Evolutionary conservation across 2,329 filamentous ascomycete genomes (phyloP), one percentile per base, ranked within the genome.

Genomic region (Fusarium sp.): DNA sequence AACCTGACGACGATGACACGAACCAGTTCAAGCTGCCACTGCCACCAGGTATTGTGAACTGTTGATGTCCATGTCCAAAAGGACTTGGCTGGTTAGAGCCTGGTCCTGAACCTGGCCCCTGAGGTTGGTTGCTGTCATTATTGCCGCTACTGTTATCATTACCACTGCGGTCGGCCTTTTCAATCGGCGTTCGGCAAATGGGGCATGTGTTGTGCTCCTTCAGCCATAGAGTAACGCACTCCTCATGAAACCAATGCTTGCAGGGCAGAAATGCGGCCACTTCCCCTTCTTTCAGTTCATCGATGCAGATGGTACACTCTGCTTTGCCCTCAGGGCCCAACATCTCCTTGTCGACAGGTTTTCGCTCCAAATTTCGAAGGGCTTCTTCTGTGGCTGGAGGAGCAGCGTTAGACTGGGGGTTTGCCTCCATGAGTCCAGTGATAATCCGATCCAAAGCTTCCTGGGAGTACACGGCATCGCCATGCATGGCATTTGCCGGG

Each of bases 291-390:
- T 88, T 85, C 66, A 97, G 91, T 28, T 92, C 88, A 57, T 98
- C 94, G 83, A 98, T 97, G 80, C 96, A 99, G 61, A 99, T 97
- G 36, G 93, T 95, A 78, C 96, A 99, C 76, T 98, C 95, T 42
- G 90, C 91, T 60, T 91, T 92, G 8, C 86, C 87, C 55, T 89
- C 87, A 0, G 82, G 77, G 2, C 84, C 86, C 7, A 97, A 83
- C 87, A 97, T 91, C 42, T 90, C 86, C 59, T 87, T 82, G 51
- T 93, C 88, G 3, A 96, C 83, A 43, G 87, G 87, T 71, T 90
- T 91, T 72, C 91, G 91, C 10, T 93, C 88, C 7, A 99, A 82
- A 5, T 87, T 86, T 26, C 87, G 85, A 56, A 99, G 95, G 1
- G 93, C 92, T 45, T 87, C 86, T 63, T 90, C 86, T 0, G 93